These are phyloP conservation scores for Tylopilus orsonianus DNA, from an alignment of 1,284 basidiomycete species.

Conservation along the genomic window DNA sequence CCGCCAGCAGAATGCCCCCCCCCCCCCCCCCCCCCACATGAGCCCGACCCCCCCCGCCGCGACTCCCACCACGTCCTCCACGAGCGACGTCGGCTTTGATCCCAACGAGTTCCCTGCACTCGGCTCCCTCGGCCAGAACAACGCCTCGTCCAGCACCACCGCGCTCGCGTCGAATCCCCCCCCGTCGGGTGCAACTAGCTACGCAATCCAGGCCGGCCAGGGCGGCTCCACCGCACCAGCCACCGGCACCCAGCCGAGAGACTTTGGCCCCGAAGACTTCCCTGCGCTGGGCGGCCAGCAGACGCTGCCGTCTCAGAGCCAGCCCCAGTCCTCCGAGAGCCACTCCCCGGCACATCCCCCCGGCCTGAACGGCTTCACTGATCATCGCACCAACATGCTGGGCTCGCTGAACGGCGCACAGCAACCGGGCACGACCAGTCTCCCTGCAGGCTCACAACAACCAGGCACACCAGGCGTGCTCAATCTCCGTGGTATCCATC, in stretches of 20 bases:
- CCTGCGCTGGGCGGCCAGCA: conserved; percentile 72
- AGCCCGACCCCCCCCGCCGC: conserved; percentile 48
- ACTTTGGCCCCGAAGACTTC: conserved; percentile 81
- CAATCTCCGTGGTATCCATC: conserved; percentile 61
- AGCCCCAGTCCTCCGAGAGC: conserved; percentile 36
- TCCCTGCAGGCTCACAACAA: conserved; percentile 34
- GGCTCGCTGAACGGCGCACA: conserved; percentile 45
- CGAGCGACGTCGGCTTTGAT: conserved; percentile 76
- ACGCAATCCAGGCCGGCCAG: conserved; percentile 75
- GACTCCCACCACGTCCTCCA: conserved; percentile 49
- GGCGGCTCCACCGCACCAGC: conserved; percentile 44
- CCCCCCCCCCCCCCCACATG: conserved; percentile 54
- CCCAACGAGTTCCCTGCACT: conserved; percentile 84
- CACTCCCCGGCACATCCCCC: conserved; percentile 56
- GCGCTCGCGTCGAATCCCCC: conserved; percentile 33
- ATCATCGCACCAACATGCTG: conserved; percentile 55
- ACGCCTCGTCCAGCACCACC: conserved; percentile 34
- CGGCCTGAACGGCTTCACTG: conserved; percentile 67
- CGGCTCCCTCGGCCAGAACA: conserved; percentile 53
- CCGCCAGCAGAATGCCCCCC: conserved; percentile 58
- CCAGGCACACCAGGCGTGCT: conserved; percentile 64
- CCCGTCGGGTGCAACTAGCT: conserved; percentile 49
- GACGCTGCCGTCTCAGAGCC: conserved; percentile 32
- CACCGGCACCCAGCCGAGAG: conserved; percentile 49
- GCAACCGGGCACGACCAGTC: conserved; percentile 23